A percentile compares a stretch with the other conserved stretches of the same genome.
Conservation (phyloP, 371 early-diverging fungal genomes). For the Blastocladiella emersonii region DNA sequence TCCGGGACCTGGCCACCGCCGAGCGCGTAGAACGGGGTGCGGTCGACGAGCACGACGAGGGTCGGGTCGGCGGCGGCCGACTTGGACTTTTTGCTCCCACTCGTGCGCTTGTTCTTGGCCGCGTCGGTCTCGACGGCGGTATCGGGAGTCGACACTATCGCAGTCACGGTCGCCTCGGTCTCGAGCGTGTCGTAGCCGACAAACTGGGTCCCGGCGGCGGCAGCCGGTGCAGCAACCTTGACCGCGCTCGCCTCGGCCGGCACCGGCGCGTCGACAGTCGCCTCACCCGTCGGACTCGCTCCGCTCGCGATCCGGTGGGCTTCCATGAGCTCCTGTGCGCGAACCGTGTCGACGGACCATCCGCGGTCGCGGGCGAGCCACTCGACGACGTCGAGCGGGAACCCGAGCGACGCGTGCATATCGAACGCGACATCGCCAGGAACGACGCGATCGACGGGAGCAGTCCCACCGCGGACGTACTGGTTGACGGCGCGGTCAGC, state of each 20-base stretch:
- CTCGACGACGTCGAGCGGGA: conserved; percentile 56
- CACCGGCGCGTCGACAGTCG: not conserved
- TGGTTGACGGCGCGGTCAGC: too few relatives aligned
- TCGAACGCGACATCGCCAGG: conserved; percentile 44
- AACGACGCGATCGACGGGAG: too few relatives aligned
- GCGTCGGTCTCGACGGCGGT: too few relatives aligned
- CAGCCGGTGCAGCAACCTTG: not conserved
- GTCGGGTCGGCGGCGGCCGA: not conserved
- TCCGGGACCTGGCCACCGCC: conserved; percentile 66
- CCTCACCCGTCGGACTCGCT: conserved; percentile 36
- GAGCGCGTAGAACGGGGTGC: conserved; percentile 56
- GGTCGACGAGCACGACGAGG: conserved; percentile 39
- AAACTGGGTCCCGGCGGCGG: not conserved
- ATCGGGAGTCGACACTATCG: too few relatives aligned
- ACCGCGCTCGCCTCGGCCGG: not conserved
- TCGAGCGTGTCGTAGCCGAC: not conserved
- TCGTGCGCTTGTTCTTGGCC: too few relatives aligned
- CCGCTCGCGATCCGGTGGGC: conserved; percentile 35
- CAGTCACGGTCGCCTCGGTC: not conserved
- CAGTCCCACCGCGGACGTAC: too few relatives aligned
- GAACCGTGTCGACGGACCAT: conserved; percentile 46
- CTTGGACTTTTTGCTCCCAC: too few relatives aligned
- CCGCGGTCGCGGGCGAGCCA: conserved; percentile 55
- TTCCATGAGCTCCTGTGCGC: conserved; percentile 35
- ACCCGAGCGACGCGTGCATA: conserved; percentile 61